phyloP scores from a whole-genome alignment of 345 rosid genomes.

The Salix koriyanagi region DNA sequence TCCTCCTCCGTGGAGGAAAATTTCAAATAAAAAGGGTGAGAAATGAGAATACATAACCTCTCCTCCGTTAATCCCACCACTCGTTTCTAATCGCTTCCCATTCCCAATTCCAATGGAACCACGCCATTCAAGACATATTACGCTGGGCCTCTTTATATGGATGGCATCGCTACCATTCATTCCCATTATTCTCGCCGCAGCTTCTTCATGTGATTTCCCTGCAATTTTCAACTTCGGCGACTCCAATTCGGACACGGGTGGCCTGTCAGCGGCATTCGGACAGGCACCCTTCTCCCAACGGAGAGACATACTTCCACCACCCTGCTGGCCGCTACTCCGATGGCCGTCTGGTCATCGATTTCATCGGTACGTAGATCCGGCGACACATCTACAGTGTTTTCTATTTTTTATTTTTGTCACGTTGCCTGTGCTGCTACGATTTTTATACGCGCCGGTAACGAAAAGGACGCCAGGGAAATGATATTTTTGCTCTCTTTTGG shows the following conservation, averaged over 20 bases:
- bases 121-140: not conserved
- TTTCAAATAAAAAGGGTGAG: no score
- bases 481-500: no score
- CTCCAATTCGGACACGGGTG: constrained; percentile 55
- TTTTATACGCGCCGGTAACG: no score
- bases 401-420: no score
- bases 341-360: constrained; percentile 62
- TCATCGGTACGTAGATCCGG: constrained; percentile 41
- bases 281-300: constrained; percentile 56
- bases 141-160: not conserved
- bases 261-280: constrained; percentile 59
- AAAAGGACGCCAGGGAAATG: no score
- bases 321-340: constrained; percentile 67
- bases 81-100: not conserved
- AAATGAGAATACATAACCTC: no score
- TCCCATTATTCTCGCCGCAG: not conserved
- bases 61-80: not conserved
- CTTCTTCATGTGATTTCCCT: constrained; percentile 26
- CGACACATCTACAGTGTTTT: no score
- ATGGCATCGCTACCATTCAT: not conserved
- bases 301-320: constrained; percentile 46
- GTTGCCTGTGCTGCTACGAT: no score
- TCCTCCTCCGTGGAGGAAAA: no score
- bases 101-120: not conserved
- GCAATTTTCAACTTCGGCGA: constrained; percentile 53